A percentile compares a stretch with the other conserved stretches of the same genome.
Conservation (phyloP, 768 basidiomycete species). For the Tricholoma saponaceum region DNA sequence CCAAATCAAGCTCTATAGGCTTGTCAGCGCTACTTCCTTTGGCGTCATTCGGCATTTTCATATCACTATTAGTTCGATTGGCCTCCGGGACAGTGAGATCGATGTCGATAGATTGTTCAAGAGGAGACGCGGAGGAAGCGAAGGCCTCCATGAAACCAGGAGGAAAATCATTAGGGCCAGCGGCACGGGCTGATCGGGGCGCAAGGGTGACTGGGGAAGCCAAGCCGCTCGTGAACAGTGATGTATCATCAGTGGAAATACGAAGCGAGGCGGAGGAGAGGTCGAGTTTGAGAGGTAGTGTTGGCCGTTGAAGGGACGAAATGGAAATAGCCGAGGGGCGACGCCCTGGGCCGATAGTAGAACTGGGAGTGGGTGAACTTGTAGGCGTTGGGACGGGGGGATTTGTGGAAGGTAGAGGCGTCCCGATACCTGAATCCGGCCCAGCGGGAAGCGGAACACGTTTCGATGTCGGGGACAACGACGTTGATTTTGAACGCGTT, state of each 20-base stretch:
- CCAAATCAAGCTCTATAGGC: constrained; percentile 78
- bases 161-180: constrained; percentile 49
- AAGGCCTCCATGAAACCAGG: constrained; percentile 67
- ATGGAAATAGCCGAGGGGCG: constrained; percentile 77
- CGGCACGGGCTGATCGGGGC: constrained; percentile 69
- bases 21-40: constrained; percentile 69
- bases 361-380: constrained; percentile 30
- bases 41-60: constrained; percentile 31
- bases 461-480: constrained; percentile 20
- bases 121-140: constrained; percentile 33
- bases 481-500: constrained; percentile 18
- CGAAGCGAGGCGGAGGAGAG: constrained; percentile 67
- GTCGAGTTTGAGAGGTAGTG: constrained; percentile 74
- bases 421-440: constrained; percentile 2
- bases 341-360: constrained; percentile 34
- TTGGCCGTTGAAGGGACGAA: constrained; percentile 71
- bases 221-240: constrained; percentile 54
- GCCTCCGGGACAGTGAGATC: constrained; percentile 52
- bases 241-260: constrained; percentile 59
- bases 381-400: constrained; percentile 24
- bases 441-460: constrained; percentile 14
- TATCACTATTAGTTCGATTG: constrained; percentile 11
- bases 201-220: constrained; percentile 80
- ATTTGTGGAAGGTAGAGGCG: neutral
- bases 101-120: constrained; percentile 42